Evolutionary conservation across 2,329 filamentous ascomycete species (phyloP).

Genomic region (Aschersonia sp.): DNA sequence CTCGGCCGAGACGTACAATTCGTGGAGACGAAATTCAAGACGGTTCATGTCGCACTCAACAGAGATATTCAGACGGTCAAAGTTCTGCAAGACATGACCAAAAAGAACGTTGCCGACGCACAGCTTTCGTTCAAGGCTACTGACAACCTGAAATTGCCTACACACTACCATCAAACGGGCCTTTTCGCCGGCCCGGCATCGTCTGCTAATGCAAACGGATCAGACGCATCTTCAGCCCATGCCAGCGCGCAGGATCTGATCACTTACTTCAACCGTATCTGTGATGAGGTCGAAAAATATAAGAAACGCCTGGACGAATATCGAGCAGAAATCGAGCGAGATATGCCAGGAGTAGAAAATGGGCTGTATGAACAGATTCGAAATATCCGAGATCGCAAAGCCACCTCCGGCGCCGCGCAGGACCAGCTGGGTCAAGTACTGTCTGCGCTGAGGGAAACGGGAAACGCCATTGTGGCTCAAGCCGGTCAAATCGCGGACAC

Average conservation of each 20-base stretch:
- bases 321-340: conserved; percentile 29
- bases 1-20: conserved; percentile 32
- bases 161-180: conserved; percentile 34
- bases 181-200: conserved; percentile 23
- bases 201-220: conserved; percentile 12
- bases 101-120: conserved; percentile 55
- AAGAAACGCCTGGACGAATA: conserved; percentile 28
- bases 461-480: conserved; percentile 24
- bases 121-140: conserved; percentile 59
- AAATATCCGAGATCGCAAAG: conserved; percentile 18
- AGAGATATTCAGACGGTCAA: conserved; percentile 49
- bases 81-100: conserved; percentile 41
- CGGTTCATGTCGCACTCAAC: conserved; percentile 28
- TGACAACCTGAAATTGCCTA: conserved; percentile 58
- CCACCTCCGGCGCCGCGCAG: conserved; percentile 14
- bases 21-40: conserved; percentile 32
- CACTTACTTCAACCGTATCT: conserved; percentile 28
- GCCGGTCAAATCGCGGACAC: conserved; percentile 28
- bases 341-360: conserved; percentile 32
- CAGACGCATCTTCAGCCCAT: conserved; percentile 19
- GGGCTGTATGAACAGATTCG: conserved; percentile 29
- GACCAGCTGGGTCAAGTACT: conserved; percentile 24
- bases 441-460: conserved; percentile 22
- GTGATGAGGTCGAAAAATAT: conserved; percentile 27
- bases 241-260: conserved; percentile 27